Evolutionary conservation across 306 rosid species (phyloP).

Genomic region (Prunus mongolica): DNA sequence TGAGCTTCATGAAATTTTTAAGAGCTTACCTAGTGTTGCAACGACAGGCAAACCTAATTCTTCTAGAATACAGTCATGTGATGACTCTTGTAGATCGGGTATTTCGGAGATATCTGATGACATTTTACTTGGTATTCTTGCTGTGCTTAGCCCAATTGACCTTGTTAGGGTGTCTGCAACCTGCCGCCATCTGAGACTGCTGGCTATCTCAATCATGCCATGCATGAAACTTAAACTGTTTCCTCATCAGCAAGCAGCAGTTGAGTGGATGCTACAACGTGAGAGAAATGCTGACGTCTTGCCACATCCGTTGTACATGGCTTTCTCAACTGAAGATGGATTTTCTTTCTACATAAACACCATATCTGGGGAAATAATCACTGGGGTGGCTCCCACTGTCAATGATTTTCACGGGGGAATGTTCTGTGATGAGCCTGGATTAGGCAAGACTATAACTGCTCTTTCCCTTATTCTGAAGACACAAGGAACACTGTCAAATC

Average conservation of each 20-base stretch:
- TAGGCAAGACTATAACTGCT: conserved; percentile 95
- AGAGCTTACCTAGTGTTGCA: conserved; percentile 60
- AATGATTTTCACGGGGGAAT: conserved; percentile 89
- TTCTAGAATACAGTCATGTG: conserved; percentile 51
- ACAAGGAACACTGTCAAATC: conserved; percentile 66
- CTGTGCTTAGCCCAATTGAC: conserved; percentile 55
- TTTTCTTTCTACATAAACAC: conserved; percentile 60
- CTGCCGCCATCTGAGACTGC: conserved; percentile 63
- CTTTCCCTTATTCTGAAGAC: conserved; percentile 87
- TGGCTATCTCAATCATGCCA: conserved; percentile 76
- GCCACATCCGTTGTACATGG: conserved; percentile 68
- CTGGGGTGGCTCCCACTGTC: conserved; percentile 59
- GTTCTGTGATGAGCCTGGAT: conserved; percentile 98
- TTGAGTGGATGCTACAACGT: conserved; percentile 95
- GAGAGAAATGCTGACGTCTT: conserved; percentile 61
- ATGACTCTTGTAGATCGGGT: conserved; percentile 40
- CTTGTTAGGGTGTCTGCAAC: conserved; percentile 73
- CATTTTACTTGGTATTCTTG: conserved; percentile 53
- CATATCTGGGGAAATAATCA: conserved; percentile 79
- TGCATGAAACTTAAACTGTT: conserved; percentile 80
- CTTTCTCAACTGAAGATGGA: conserved; percentile 74
- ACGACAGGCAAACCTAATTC: conserved; percentile 27
- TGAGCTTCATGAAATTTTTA: conserved; percentile 90
- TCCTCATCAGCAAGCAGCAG: conserved; percentile 91
- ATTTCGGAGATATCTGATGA: conserved; percentile 86